A percentile compares a stretch with the other conserved stretches of the same genome.
phyloP scores from a whole-genome alignment of 345 rosid genomes.

The Ailanthus altissimus region DNA sequence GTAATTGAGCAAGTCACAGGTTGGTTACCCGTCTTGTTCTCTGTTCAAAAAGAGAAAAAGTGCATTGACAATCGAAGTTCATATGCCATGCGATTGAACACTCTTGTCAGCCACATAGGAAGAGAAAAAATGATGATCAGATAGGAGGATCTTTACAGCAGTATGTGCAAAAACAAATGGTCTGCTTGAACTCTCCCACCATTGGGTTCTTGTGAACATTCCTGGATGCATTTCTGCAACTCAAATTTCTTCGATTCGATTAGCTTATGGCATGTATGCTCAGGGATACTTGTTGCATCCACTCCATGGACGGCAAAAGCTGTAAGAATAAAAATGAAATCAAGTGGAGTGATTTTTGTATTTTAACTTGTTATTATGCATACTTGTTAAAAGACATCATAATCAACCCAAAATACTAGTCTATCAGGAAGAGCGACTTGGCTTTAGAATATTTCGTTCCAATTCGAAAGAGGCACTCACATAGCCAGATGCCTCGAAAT shows the following conservation, averaged over 20 bases:
- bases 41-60: too few species aligned
- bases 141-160: constrained; percentile 49
- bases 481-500: too few species aligned
- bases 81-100: too few species aligned
- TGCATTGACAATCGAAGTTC: too few species aligned
- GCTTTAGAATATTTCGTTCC: too few species aligned
- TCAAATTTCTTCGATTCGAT: constrained; percentile 31
- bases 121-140: constrained; percentile 10
- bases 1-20: too few species aligned
- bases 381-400: neutral
- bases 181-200: constrained; percentile 48
- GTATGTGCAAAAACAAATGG: constrained; percentile 40
- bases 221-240: constrained; percentile 29
- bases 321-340: too few species aligned
- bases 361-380: too few species aligned
- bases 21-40: too few species aligned
- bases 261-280: constrained; percentile 49
- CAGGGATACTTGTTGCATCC: constrained; percentile 43
- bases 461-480: neutral
- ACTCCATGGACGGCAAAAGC: constrained; percentile 9
- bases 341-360: too few species aligned
- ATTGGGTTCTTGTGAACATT: constrained; percentile 37
- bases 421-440: neutral
- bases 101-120: too few species aligned
- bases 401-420: neutral